Evolutionary conservation across 192 early-diverging fungal species (phyloP), one percentile per base, ranked within the genome.

Genomic region (Coemansia javaensis): DNA sequence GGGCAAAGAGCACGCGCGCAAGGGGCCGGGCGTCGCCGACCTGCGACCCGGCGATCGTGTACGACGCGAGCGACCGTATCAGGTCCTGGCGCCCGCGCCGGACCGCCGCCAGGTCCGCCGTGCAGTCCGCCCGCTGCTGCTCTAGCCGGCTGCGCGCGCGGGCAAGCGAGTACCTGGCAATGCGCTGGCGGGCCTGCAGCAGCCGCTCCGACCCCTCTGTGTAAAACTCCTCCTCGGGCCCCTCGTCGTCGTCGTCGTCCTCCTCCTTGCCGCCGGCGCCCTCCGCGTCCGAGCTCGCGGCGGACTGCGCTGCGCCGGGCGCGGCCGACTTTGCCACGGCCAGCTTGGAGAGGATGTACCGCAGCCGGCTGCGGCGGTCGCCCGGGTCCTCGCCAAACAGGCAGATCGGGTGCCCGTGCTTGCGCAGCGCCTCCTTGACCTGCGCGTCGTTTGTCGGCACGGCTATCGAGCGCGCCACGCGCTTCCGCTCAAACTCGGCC

Each of bases 311-410:
- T 3, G 5, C 15, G 2, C 21, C 38, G 12, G n/a, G n/a, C n/a
- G n/a, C n/a, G n/a, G 37, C 24, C 12, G 22, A 40, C 20, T 36
- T 22, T 17, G 55, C 46, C 47, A 69, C 40, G 13, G 56, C 50
- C 15, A 72, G 61, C 50, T 80, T 81, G 3, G 88, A 81, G 47
- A 99, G 43, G 15, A 90, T 44, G 14, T 80, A 80, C 22, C 90
- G 78, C 36, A 97, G 53, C 22, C 94, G 86, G 42, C 87, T 82
- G 44, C 94, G 76, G 32, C 94, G 72, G 33, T 94, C 91, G 9
- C 78, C 87, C 35, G 87, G 88, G 36, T 89, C 95, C 81, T 98
- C 95, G 28, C 83, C 95, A 65, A 98, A 98, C 0, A 94, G 64
- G 40, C 91, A 94, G 54, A 91, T 83, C 1, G 95, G 95, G 40